phyloP scores from a whole-genome alignment of 495 filamentous ascomycete species.

The Aspergillus saccharolyticus region DNA sequence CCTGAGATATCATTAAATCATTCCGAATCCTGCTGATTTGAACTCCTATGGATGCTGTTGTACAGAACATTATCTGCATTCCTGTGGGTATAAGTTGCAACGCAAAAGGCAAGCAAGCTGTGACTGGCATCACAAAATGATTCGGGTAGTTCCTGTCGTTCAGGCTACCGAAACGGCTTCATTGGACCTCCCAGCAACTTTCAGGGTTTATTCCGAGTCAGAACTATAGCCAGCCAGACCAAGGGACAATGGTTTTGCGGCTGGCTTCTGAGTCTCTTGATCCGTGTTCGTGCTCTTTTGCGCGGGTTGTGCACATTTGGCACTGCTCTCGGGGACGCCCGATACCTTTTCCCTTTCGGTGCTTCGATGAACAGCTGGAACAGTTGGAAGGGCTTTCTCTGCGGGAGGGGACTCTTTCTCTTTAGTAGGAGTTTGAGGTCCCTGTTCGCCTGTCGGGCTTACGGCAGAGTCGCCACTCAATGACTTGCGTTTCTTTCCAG shows the following conservation, averaged over 20 bases:
- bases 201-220: conserved; percentile 35
- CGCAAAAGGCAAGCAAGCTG: no score
- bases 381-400: background rate
- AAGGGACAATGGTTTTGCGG: conserved; percentile 22
- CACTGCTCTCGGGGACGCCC: background rate
- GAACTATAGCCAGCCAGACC: conserved; percentile 42
- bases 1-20: no score
- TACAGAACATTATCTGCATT: no score
- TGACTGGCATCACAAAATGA: no score
- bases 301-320: conserved; percentile 3
- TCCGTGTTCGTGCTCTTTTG: conserved; percentile 1
- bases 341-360: background rate
- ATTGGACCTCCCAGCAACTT: background rate
- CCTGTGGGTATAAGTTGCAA: no score
- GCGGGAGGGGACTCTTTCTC: background rate
- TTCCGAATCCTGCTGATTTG: no score
- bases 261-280: conserved; percentile 6
- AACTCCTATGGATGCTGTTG: no score
- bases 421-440: background rate
- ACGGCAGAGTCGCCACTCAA: conserved; percentile 16
- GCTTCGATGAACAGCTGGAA: background rate
- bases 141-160: background rate
- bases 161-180: background rate
- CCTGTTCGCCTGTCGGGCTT: conserved; percentile 10
- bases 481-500: conserved; percentile 55